Percentiles rank a stretch among this genome's conserved stretches.
Evolutionary conservation across 495 filamentous ascomycete genomes (phyloP).

Genomic region (Neurospora hispaniola): DNA sequence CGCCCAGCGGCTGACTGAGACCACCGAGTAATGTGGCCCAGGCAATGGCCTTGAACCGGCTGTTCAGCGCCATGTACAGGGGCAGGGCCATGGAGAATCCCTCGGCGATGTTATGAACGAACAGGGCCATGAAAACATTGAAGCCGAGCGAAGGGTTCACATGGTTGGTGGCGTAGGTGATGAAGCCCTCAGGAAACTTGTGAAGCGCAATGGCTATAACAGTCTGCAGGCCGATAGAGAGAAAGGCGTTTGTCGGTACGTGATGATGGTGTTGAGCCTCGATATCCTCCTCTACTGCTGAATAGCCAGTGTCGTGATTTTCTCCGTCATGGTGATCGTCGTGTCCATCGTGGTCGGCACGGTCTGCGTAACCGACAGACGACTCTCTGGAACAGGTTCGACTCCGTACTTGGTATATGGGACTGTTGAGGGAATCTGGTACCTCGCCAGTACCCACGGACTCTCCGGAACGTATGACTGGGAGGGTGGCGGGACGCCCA

Average conservation of each 20-base stretch:
- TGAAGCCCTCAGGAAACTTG: constrained; percentile 96
- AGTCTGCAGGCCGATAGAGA: constrained; percentile 87
- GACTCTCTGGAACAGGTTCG: background rate
- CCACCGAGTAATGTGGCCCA: constrained; percentile 81
- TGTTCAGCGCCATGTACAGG: constrained; percentile 75
- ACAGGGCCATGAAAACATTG: constrained; percentile 87
- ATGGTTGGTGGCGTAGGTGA: constrained; percentile 97
- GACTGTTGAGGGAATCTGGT: background rate
- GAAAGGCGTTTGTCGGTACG: constrained; percentile 88
- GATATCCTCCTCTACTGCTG: constrained; percentile 23
- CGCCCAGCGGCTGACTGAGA: constrained; percentile 75
- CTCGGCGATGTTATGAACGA: constrained; percentile 96
- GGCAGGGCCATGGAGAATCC: constrained; percentile 91
- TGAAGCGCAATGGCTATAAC: constrained; percentile 90
- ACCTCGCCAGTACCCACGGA: background rate
- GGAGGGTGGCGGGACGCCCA: constrained; percentile 15
- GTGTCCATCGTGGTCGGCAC: constrained; percentile 2
- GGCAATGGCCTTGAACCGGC: constrained; percentile 65
- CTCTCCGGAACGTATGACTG: background rate
- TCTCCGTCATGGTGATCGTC: constrained; percentile 13
- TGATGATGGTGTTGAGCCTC: constrained; percentile 76
- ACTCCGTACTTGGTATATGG: background rate
- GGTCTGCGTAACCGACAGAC: background rate
- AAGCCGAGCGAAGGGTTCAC: constrained; percentile 80
- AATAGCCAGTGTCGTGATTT: constrained; percentile 20